Conservation (phyloP, 23 red algal genomes). For the Gracilaria domingensis region DNA sequence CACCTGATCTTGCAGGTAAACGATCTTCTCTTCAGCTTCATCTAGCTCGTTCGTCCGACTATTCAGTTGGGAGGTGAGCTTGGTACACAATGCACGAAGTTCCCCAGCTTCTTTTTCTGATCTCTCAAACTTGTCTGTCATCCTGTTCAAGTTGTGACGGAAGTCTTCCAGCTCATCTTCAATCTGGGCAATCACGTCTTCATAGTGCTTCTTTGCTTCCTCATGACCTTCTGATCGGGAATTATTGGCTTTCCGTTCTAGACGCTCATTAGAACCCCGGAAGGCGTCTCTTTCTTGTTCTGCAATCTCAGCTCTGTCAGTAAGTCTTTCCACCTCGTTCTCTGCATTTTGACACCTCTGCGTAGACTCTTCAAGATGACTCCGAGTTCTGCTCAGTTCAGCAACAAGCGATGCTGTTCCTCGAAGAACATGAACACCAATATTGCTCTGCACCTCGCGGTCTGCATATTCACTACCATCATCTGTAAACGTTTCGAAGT, state of each 20-base stretch:
- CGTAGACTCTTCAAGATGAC: constrained; percentile 33
- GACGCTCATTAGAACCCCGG: constrained; percentile 56
- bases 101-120: constrained; percentile 69
- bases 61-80: constrained; percentile 64
- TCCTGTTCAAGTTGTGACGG: constrained; percentile 23
- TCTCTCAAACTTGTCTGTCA: constrained; percentile 28
- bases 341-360: constrained; percentile 44
- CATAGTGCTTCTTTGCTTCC: constrained; percentile 52
- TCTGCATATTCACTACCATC: constrained; percentile 22
- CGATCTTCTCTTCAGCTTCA: constrained; percentile 74
- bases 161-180: constrained; percentile 70
- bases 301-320: constrained; percentile 59
- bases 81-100: constrained; percentile 57
- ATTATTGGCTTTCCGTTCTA: constrained; percentile 46
- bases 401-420: constrained; percentile 63
- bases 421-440: constrained; percentile 53
- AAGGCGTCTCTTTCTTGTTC: constrained; percentile 66
- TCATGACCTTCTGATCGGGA: constrained; percentile 46
- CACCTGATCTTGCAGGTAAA: constrained; percentile 69
- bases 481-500: constrained; percentile 48
- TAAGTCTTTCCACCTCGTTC: constrained; percentile 40
- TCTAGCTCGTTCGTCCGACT: constrained; percentile 72
- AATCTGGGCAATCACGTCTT: constrained; percentile 35
- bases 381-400: constrained; percentile 44
- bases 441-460: neutral